These are phyloP conservation scores for Auricularia heimuer DNA, from an alignment of 768 basidiomycete species.

Conservation along the genomic window DNA sequence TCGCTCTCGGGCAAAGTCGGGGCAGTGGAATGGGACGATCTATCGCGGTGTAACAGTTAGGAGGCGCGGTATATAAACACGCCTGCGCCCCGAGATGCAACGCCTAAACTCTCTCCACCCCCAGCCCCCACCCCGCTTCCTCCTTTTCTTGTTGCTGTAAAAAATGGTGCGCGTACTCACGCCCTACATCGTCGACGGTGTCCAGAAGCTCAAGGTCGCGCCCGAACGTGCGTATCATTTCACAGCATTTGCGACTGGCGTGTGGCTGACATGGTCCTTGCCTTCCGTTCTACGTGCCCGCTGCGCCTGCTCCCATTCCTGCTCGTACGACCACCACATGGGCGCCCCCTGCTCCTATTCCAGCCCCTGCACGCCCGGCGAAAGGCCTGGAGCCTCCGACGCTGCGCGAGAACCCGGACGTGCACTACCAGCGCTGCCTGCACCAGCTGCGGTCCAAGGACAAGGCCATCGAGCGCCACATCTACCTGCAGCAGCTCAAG, in stretches of 20 bases:
- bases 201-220: slow-evolving; percentile 58
- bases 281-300: slow-evolving; percentile 2
- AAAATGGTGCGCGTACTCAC: slow-evolving; percentile 35
- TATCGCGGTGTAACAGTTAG: too few species aligned
- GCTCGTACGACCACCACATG: slow-evolving; percentile 8
- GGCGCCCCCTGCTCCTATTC: slow-evolving; percentile 3
- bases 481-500: slow-evolving; percentile 70
- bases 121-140: not conserved
- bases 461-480: slow-evolving; percentile 72
- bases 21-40: too few species aligned
- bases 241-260: not conserved
- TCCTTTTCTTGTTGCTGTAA: not conserved
- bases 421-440: slow-evolving; percentile 52
- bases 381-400: slow-evolving; percentile 53
- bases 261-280: not conserved
- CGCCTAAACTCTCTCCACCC: not conserved
- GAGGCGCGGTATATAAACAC: too few species aligned
- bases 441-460: slow-evolving; percentile 68
- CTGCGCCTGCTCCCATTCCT: not conserved
- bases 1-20: too few species aligned
- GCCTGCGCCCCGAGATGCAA: too few species aligned
- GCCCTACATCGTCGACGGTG: slow-evolving; percentile 61
- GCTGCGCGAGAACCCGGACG: slow-evolving; percentile 29
- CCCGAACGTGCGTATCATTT: slow-evolving; percentile 39
- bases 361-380: slow-evolving; percentile 35